These are phyloP conservation scores for Phyllosticta paracitricarpa DNA, from an alignment of 2,329 filamentous ascomycete genomes.

Conservation along the genomic window DNA sequence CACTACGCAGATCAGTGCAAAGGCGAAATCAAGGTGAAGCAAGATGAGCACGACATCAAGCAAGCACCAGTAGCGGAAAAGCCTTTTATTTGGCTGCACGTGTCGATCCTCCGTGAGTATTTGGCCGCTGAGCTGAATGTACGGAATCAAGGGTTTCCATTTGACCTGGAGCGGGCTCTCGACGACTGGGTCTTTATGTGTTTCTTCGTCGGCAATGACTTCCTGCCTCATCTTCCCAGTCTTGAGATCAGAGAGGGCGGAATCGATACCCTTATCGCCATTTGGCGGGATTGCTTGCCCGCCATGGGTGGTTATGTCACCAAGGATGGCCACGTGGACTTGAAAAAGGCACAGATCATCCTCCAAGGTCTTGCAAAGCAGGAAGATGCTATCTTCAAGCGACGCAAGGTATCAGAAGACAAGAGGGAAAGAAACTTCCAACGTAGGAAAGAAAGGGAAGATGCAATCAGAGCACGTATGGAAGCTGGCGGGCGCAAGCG, in stretches of 20 bases:
- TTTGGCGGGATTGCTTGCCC: slow-evolving; percentile 89
- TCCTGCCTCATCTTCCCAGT: slow-evolving; percentile 92
- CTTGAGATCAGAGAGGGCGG: slow-evolving; percentile 95
- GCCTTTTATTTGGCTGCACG: slow-evolving; percentile 97
- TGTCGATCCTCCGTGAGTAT: slow-evolving; percentile 85
- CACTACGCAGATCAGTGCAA: slow-evolving; percentile 82
- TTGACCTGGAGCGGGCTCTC: slow-evolving; percentile 85
- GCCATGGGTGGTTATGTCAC: slow-evolving; percentile 93
- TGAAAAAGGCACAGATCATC: slow-evolving; percentile 79
- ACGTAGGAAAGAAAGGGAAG: slow-evolving; percentile 6
- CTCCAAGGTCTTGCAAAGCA: slow-evolving; percentile 80
- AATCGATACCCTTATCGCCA: slow-evolving; percentile 91
- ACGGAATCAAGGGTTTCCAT: slow-evolving; percentile 71
- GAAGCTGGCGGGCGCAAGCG: background rate
- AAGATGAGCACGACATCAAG: slow-evolving; percentile 74
- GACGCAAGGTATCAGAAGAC: slow-evolving; percentile 77
- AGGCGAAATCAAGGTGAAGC: slow-evolving; percentile 67
- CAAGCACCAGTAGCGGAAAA: slow-evolving; percentile 61
- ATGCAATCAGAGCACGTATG: background rate
- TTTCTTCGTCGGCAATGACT: slow-evolving; percentile 98
- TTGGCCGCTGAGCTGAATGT: slow-evolving; percentile 81
- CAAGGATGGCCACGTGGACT: slow-evolving; percentile 84
- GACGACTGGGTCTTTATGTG: slow-evolving; percentile 99
- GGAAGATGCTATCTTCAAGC: slow-evolving; percentile 86
- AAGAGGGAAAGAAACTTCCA: slow-evolving; percentile 30